A percentile compares a stretch with the other conserved stretches of the same genome.
phyloP scores from a whole-genome alignment of 371 early-diverging fungal species.

The Dichotomocladium elegans region DNA sequence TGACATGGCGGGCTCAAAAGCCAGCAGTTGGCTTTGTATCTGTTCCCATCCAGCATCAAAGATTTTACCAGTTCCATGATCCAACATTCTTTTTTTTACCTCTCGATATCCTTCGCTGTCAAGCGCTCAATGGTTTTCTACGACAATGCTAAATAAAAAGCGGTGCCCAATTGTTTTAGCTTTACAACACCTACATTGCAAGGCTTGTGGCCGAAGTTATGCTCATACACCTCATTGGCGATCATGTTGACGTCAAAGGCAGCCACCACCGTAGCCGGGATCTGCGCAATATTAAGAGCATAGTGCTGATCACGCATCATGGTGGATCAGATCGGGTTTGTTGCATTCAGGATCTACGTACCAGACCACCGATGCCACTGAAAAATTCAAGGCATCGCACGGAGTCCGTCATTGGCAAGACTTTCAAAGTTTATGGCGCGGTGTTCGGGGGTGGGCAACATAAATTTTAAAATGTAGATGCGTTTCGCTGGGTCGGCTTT shows the following conservation, averaged over 20 bases:
- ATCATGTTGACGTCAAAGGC: conserved; percentile 71
- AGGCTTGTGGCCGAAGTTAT: conserved; percentile 58
- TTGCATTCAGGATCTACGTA: no score
- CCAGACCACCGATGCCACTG: conserved; percentile 74
- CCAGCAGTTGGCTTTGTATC: conserved; percentile 70
- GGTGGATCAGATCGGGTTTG: not conserved
- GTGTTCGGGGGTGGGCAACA: no score
- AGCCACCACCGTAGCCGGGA: conserved; percentile 46
- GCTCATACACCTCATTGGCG: conserved; percentile 66
- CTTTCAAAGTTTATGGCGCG: no score
- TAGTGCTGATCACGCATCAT: conserved; percentile 58
- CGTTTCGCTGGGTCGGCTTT: no score
- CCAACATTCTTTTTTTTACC: conserved; percentile 23
- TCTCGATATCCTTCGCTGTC: conserved; percentile 55
- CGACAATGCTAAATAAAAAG: not conserved
- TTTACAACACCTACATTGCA: conserved; percentile 36
- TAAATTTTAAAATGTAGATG: no score
- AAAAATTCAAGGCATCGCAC: conserved; percentile 71
- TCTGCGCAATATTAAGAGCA: conserved; percentile 54
- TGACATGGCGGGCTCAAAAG: conserved; percentile 86
- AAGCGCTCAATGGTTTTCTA: conserved; percentile 65
- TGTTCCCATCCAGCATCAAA: not conserved
- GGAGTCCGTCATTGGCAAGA: no score
- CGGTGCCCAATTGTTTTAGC: not conserved
- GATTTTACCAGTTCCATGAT: not conserved